These are phyloP conservation scores for Camelina sativa DNA, from an alignment of 345 rosid species.

Conservation along the genomic window DNA sequence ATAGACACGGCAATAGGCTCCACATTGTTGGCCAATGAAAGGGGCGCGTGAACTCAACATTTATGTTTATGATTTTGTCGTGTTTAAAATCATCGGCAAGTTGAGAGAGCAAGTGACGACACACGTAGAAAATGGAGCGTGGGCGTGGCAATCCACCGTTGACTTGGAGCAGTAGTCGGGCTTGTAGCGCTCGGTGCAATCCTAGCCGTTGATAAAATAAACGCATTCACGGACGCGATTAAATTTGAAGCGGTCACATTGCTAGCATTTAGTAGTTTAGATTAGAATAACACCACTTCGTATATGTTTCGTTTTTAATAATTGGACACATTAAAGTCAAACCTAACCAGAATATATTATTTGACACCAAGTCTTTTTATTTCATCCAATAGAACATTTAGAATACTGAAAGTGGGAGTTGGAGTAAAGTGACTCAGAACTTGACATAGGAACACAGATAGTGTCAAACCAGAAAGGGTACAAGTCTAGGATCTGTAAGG, in stretches of 20 bases:
- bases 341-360: slow-evolving; percentile 19
- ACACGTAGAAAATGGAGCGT: background rate
- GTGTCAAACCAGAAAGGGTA: slow-evolving; percentile 49
- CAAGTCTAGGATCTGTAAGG: slow-evolving; percentile 59
- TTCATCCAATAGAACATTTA: slow-evolving; percentile 18
- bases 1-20: slow-evolving; percentile 17
- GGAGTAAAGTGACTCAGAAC: slow-evolving; percentile 17
- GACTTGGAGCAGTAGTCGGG: slow-evolving; percentile 15
- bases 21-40: slow-evolving; percentile 14
- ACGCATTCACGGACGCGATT: slow-evolving; percentile 21
- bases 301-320: background rate
- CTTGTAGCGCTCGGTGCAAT: background rate
- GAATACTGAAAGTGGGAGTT: slow-evolving; percentile 32
- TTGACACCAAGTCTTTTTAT: slow-evolving; percentile 22
- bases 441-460: slow-evolving; percentile 29
- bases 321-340: slow-evolving; percentile 8
- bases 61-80: background rate
- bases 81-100: slow-evolving; percentile 20
- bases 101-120: slow-evolving; percentile 15
- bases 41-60: background rate
- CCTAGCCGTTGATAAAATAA: slow-evolving; percentile 9
- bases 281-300: slow-evolving; percentile 30
- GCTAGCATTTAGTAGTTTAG: slow-evolving; percentile 3
- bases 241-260: slow-evolving; percentile 25
- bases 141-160: background rate